Base-by-base conservation (phyloP, 2,329 filamentous ascomycete genomes). In the Colletotrichum sp. region DNA sequence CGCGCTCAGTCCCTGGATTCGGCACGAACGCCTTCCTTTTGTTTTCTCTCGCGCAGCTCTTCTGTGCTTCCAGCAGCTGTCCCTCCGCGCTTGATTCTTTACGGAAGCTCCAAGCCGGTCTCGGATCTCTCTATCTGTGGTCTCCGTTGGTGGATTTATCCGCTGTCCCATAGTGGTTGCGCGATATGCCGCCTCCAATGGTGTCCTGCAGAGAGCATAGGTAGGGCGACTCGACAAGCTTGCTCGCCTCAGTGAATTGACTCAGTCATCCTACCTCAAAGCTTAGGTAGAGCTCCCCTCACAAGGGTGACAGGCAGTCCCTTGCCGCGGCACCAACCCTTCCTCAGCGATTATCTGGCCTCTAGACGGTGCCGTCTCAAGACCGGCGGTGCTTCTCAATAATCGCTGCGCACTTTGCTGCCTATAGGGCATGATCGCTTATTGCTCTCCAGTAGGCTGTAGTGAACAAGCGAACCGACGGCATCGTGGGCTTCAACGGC, bases 1-100 rank as follows among this genome's bases (percentile, higher is more conserved):
- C 57, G 34, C 69, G 64, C 64, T 65, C 55, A 64, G 70, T 68
- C 52, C 72, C 73, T 76, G 64, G 36, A 69, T 49, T 75, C 69
- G 73, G 70, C 62, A 72, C 62, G 69, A 72, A 75, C 69, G 69
- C 72, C 62, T 70, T 63, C 15, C 24, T 63, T 44, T 44, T 57
- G n/a, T 18, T 44, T 44, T 52, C 44, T 52, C 44, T 52, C 10
- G 44, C 44, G 44, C 44, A 52, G 44, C 18, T 10, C 44, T 52
- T 12, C 12, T 52, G 44, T 52, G n/a, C 44, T 52, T 52, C 44
- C 44, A 52, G 44, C 44, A 21, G 44, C 49, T 49, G 64, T 52
- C n/a, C 62, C 26, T 66, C 28, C 49, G 30, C n/a, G 18, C 34
- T 49, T 64, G 18, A 64, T 36, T 39, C n/a, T 36, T 32, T 21